These are phyloP conservation scores for Aspergillus pseudoviridinutans DNA, from an alignment of 2,329 filamentous ascomycete genomes.

Conservation along the genomic window DNA sequence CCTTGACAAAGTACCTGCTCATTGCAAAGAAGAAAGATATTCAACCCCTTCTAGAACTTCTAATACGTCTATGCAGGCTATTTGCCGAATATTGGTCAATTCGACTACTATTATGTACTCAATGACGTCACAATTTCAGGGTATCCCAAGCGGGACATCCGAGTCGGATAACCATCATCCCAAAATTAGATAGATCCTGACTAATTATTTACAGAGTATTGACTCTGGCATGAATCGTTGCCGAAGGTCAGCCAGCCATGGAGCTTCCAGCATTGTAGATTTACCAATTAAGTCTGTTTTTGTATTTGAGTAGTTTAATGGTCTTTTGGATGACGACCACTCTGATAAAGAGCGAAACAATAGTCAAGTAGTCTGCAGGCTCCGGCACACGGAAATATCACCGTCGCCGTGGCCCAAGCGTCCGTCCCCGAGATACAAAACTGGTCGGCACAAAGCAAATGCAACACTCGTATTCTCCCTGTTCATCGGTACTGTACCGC, in stretches of 20 bases:
- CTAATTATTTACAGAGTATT: background rate
- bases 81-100: too few species aligned
- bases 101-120: background rate
- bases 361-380: background rate
- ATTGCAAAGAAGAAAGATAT: background rate
- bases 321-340: background rate
- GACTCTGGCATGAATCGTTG: too few species aligned
- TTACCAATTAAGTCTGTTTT: background rate
- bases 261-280: background rate
- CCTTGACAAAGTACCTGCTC: background rate
- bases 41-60: background rate
- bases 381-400: background rate
- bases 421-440: background rate
- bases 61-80: background rate
- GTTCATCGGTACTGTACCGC: background rate
- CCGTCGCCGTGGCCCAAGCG: background rate
- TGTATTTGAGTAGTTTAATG: background rate
- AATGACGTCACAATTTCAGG: background rate
- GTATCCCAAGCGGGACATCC: too few species aligned
- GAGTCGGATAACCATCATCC: background rate
- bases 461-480: background rate
- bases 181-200: background rate
- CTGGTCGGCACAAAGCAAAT: background rate
- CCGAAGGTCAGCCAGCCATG: too few species aligned
- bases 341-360: background rate